phyloP scores from a whole-genome alignment of 2,329 filamentous ascomycete genomes.

The Myriangium duriaei region DNA sequence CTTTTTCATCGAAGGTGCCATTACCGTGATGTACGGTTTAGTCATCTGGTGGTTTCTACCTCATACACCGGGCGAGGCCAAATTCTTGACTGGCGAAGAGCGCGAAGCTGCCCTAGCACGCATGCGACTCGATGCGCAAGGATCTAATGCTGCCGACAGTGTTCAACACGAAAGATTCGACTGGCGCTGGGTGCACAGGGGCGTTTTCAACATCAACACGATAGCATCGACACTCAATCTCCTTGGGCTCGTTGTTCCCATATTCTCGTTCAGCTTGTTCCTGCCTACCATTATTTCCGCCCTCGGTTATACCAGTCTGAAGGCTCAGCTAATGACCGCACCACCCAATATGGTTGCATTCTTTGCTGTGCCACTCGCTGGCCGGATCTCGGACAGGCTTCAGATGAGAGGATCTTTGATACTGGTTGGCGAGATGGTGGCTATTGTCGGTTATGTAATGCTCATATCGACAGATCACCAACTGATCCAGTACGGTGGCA shows the following conservation, averaged over 20 bases:
- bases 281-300: slow-evolving; percentile 44
- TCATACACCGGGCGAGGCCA: slow-evolving; percentile 38
- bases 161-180: slow-evolving; percentile 15
- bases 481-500: slow-evolving; percentile 25
- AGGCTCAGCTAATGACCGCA: slow-evolving; percentile 29
- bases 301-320: slow-evolving; percentile 48
- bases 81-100: slow-evolving; percentile 20
- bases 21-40: slow-evolving; percentile 42
- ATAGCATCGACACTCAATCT: slow-evolving; percentile 15
- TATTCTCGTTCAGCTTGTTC: slow-evolving; percentile 28
- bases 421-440: slow-evolving; percentile 20
- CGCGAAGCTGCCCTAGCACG: slow-evolving; percentile 15
- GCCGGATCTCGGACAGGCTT: slow-evolving; percentile 23
- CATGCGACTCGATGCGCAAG: slow-evolving; percentile 19
- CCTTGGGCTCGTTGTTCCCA: slow-evolving; percentile 17
- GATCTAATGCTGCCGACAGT: slow-evolving; percentile 11
- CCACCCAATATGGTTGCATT: slow-evolving; percentile 26
- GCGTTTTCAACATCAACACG: slow-evolving; percentile 17
- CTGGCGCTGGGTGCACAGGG: slow-evolving; percentile 16
- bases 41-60: slow-evolving; percentile 44
- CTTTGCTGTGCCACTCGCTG: slow-evolving; percentile 14
- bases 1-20: slow-evolving; percentile 41
- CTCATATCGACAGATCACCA: slow-evolving; percentile 21
- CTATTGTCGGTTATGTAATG: slow-evolving; percentile 26
- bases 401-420: slow-evolving; percentile 24